phyloP scores from a whole-genome alignment of 306 rosid genomes.

The Rubus parviflorus region DNA sequence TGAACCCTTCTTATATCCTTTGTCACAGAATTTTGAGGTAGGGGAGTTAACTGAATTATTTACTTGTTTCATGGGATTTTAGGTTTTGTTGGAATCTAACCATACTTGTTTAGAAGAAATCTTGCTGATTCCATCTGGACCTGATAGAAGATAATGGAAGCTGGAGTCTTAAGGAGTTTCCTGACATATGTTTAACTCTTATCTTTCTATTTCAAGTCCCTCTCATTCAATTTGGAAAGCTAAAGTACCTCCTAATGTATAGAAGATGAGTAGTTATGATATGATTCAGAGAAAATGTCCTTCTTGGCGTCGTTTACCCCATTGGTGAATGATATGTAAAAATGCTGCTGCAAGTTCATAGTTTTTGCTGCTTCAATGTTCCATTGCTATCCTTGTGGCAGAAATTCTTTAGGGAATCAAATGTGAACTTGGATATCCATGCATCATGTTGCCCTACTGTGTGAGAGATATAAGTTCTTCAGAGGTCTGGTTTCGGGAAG shows the following conservation, averaged over 20 bases:
- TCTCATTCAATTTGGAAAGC: not conserved
- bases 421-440: not conserved
- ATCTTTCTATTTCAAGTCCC: not conserved
- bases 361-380: not conserved
- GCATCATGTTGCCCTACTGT: not conserved
- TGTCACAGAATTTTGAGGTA: not conserved
- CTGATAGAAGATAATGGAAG: not conserved
- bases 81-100: not conserved
- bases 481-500: not conserved
- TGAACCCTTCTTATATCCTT: not conserved
- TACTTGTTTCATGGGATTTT: not conserved
- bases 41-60: not conserved
- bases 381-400: not conserved
- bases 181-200: too few species aligned
- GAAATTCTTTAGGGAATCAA: not conserved
- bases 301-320: not conserved
- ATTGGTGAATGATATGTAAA: not conserved
- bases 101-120: not conserved
- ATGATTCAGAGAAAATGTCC: not conserved
- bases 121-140: not conserved
- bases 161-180: not conserved
- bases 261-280: not conserved
- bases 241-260: not conserved
- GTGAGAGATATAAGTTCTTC: not conserved
- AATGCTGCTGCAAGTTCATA: not conserved